These are phyloP conservation scores for Quercus suber DNA, from an alignment of 306 rosid species.

Conservation along the genomic window DNA sequence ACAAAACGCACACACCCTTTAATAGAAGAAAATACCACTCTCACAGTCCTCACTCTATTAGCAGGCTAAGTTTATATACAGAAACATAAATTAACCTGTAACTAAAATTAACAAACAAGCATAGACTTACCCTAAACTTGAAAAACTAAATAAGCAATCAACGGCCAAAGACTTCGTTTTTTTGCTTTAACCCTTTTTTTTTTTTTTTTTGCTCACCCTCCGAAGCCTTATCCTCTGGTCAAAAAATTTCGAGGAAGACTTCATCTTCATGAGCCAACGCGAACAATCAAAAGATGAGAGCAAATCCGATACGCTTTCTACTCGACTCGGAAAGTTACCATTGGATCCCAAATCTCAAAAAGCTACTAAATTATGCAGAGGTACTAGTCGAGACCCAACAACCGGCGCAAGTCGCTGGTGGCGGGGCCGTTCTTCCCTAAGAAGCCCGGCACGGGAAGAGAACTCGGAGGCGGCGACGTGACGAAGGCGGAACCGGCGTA, in stretches of 20 bases:
- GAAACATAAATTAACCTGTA: not conserved
- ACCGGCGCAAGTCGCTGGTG: slow-evolving; percentile 48
- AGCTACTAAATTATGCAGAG: no score
- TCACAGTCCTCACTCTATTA: not conserved
- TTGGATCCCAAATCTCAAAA: no score
- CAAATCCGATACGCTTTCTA: not conserved
- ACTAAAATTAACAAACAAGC: no score
- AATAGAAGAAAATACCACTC: no score
- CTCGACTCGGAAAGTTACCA: no score
- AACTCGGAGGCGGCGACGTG: slow-evolving; percentile 76
- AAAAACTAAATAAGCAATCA: no score
- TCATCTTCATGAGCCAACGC: slow-evolving; percentile 27
- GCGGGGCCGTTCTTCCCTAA: slow-evolving; percentile 51
- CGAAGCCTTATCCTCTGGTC: slow-evolving; percentile 55
- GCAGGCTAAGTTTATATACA: slow-evolving; percentile 21
- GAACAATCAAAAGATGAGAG: slow-evolving; percentile 14
- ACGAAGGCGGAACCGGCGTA: slow-evolving; percentile 57
- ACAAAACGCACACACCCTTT: no score
- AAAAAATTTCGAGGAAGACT: slow-evolving; percentile 63
- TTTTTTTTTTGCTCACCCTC: slow-evolving; percentile 20
- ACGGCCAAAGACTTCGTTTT: no score
- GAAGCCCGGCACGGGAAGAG: slow-evolving; percentile 65
- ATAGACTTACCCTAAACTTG: no score
- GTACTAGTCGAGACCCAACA: slow-evolving; percentile 38
- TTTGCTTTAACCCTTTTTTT: no score